phyloP scores from a whole-genome alignment of 192 early-diverging fungal genomes.

The Entrophospora sp. region DNA sequence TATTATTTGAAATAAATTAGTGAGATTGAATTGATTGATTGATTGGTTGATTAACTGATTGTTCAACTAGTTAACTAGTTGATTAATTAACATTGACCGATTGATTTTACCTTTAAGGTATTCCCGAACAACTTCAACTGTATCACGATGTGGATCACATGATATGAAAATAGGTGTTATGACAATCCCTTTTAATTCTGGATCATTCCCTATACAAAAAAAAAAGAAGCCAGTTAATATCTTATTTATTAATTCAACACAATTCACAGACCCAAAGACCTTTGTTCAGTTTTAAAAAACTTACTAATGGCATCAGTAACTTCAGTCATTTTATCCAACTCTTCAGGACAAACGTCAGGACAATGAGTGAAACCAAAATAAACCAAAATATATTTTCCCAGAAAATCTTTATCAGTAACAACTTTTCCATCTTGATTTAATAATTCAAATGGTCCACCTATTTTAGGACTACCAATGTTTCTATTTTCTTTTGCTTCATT shows the following conservation, averaged over 20 bases:
- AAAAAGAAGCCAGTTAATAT: too few species aligned
- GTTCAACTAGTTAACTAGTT: neutral
- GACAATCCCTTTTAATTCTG: conserved; percentile 36
- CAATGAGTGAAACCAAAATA: conserved; percentile 99
- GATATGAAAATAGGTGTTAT: conserved; percentile 91
- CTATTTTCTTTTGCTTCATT: conserved; percentile 20
- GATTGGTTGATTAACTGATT: neutral
- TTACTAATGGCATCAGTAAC: conserved; percentile 70
- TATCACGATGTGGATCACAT: conserved; percentile 94
- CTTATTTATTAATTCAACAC: too few species aligned
- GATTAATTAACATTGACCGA: neutral
- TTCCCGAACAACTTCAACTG: conserved; percentile 64
- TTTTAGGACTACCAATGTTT: conserved; percentile 68
- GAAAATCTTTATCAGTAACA: conserved; percentile 67
- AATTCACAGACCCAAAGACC: too few species aligned
- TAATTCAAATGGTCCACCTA: conserved; percentile 86
- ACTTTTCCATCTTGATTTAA: conserved; percentile 70
- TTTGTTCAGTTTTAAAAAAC: too few species aligned
- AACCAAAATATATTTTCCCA: conserved; percentile 77
- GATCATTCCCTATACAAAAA: conserved; percentile 33
- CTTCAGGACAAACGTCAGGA: conserved; percentile 98
- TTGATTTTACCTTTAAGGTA: conserved; percentile 46
- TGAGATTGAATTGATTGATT: neutral
- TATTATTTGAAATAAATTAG: neutral
- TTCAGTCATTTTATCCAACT: conserved; percentile 94